phyloP scores from a whole-genome alignment of 1,284 basidiomycete species.

The Moesziomyces sp. region DNA sequence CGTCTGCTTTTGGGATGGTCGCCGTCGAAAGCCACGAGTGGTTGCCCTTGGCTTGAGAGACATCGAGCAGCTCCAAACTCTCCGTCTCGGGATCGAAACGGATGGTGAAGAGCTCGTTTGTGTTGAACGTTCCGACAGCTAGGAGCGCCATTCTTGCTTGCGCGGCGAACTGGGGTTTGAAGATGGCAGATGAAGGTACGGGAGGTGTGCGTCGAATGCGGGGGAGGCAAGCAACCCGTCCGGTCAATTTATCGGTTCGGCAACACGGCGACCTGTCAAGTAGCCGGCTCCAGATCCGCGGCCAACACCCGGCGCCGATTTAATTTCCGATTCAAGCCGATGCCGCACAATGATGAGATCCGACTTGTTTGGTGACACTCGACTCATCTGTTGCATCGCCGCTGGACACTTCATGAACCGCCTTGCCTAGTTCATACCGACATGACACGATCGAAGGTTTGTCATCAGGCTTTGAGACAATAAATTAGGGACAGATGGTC shows the following conservation, averaged over 20 bases:
- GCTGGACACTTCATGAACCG: no score
- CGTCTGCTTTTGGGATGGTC: conserved; percentile 5
- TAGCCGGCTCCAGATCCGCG: conserved; percentile 29
- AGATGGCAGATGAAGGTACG: not conserved
- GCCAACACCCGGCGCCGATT: conserved; percentile 8
- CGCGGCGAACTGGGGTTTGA: not conserved
- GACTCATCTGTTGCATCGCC: no score
- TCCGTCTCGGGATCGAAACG: conserved; percentile 36
- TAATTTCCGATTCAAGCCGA: not conserved
- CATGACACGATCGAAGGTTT: no score
- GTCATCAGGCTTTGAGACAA: no score
- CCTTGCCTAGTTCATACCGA: no score
- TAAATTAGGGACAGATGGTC: no score
- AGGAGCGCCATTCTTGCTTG: conserved; percentile 29
- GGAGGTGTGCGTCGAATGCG: no score
- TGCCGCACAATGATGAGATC: no score
- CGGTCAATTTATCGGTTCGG: conserved; percentile 18
- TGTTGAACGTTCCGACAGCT: conserved; percentile 53
- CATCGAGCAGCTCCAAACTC: conserved; percentile 26
- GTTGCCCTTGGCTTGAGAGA: conserved; percentile 43
- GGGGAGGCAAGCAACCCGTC: not conserved
- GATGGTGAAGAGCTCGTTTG: conserved; percentile 47
- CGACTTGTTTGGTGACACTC: no score
- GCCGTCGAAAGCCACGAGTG: conserved; percentile 54
- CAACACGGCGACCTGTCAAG: conserved; percentile 1